These are phyloP conservation scores for Trifolium pratense DNA, from an alignment of 306 rosid species.

Conservation along the genomic window DNA sequence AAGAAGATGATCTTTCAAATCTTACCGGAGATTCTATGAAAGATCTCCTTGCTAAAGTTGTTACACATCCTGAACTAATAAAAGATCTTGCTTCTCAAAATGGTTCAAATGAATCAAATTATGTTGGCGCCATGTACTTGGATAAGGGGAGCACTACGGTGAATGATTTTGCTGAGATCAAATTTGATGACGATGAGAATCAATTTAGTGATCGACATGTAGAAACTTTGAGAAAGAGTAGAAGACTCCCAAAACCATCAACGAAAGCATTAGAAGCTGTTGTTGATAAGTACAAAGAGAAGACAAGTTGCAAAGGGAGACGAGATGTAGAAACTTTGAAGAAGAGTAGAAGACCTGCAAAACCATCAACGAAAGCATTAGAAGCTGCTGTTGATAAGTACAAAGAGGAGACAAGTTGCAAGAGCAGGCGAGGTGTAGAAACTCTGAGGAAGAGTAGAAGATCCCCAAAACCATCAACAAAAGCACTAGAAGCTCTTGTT, in stretches of 20 bases:
- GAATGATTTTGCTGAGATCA: not conserved
- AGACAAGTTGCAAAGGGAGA: too few species aligned
- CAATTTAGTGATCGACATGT: not conserved
- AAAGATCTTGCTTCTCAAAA: not conserved
- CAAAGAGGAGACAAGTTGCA: too few species aligned
- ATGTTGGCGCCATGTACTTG: too few species aligned
- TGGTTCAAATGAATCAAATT: not conserved
- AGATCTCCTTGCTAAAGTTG: slow-evolving; percentile 46
- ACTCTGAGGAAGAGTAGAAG: not conserved
- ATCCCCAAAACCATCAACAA: not conserved
- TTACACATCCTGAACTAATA: slow-evolving; percentile 54
- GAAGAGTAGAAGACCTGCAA: too few species aligned
- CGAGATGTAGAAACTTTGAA: too few species aligned
- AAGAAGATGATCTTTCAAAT: slow-evolving; percentile 62
- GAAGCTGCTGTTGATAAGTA: too few species aligned
- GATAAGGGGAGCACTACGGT: not conserved
- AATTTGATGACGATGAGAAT: not conserved
- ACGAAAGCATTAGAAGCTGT: too few species aligned
- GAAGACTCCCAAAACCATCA: too few species aligned
- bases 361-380: too few species aligned
- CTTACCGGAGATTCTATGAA: slow-evolving; percentile 38
- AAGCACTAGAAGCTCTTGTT: not conserved
- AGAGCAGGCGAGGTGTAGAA: not conserved
- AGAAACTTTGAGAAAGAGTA: too few species aligned
- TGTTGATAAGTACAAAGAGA: too few species aligned